Conservation (phyloP, 768 basidiomycete genomes). For the Calocybe indica region DNA sequence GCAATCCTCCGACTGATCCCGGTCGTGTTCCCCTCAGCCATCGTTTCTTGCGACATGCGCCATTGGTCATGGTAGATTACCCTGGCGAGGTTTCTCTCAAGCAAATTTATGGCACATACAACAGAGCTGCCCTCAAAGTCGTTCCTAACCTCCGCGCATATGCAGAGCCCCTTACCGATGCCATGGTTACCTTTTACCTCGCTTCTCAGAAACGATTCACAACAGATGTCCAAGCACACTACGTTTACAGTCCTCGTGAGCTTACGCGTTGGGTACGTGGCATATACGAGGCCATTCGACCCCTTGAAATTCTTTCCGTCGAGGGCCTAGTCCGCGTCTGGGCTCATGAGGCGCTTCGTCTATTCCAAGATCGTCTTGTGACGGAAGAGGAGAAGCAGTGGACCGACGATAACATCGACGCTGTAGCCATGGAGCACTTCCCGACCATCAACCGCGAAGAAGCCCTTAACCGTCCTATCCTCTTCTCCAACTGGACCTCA, state of each 20-base stretch:
- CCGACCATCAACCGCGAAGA: conserved; percentile 86
- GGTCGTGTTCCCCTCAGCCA: conserved; percentile 98
- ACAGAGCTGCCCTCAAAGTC: conserved; percentile 92
- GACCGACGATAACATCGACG: conserved; percentile 93
- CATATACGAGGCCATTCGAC: conserved; percentile 94
- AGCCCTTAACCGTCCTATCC: conserved; percentile 81
- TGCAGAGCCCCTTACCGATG: conserved; percentile 90
- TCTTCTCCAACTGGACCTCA: conserved; percentile 99
- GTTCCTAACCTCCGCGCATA: conserved; percentile 90
- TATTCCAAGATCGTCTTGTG: conserved; percentile 97
- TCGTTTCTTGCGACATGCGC: conserved; percentile 96
- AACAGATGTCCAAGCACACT: conserved; percentile 95
- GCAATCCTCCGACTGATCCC: conserved; percentile 98
- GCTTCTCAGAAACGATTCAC: conserved; percentile 94
- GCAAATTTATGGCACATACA: conserved; percentile 98
- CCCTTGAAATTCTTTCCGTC: conserved; percentile 86
- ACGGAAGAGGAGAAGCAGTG: conserved; percentile 87
- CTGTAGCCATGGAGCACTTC: conserved; percentile 83
- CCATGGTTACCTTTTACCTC: conserved; percentile 95
- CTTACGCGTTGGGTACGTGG: conserved; percentile 97
- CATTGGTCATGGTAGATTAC: conserved; percentile 98
- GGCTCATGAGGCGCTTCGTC: conserved; percentile 95
- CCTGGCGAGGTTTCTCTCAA: conserved; percentile 95
- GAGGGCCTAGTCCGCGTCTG: conserved; percentile 96
- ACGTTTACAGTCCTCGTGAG: conserved; percentile 98